Evolutionary conservation across 139 green algal genomes (phyloP), one percentile per base, ranked within the genome.

Genomic region (Chlamydomonas sp.): DNA sequence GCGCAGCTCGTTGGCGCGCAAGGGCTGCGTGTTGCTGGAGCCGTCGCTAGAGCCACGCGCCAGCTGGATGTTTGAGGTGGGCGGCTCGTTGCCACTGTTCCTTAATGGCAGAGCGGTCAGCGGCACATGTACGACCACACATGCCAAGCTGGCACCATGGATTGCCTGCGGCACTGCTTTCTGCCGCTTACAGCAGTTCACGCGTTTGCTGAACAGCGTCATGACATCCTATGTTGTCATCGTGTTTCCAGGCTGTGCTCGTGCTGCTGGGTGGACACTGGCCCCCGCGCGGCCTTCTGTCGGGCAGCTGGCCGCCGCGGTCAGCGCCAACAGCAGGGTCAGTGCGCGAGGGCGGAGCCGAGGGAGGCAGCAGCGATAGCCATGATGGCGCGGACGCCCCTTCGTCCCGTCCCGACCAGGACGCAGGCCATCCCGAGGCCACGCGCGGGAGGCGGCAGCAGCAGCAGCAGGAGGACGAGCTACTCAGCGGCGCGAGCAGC

Each of bases 261-360:
- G 92, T 97, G 77, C 86, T 98, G 85, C 89, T 97, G 72, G 93
- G 93, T 1, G 96, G 96, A 4, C 92, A 95, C 84, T 98, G 96
- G 96, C 96, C 96, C 0, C 74, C 96, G 0, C 90, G 96, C 2
- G 96, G 96, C n/a, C 90, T 98, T 17, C 63, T 98, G 15, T 97
- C 96, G 17, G 96, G 96, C 63, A 68, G 85, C 20, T 97, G 95
- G 95, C 95, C 95, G 4, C 95, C 94, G 0, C 31, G 31, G 31
- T 49, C 31, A 49, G 31, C 31, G 31, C 31, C 31, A 49, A 49
- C 31, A 49, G 31, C 31, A 49, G 31, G 31, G 31, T 49, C 31
- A 49, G 31, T 49, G 31, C 31, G 31, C 31, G 73, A 5, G 16
- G 57, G 59, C 14, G 79, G 68, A 1, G 87, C 80, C 16, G 78